phyloP scores from a whole-genome alignment of 2,329 filamentous ascomycete genomes.

The Fusarium coicis region DNA sequence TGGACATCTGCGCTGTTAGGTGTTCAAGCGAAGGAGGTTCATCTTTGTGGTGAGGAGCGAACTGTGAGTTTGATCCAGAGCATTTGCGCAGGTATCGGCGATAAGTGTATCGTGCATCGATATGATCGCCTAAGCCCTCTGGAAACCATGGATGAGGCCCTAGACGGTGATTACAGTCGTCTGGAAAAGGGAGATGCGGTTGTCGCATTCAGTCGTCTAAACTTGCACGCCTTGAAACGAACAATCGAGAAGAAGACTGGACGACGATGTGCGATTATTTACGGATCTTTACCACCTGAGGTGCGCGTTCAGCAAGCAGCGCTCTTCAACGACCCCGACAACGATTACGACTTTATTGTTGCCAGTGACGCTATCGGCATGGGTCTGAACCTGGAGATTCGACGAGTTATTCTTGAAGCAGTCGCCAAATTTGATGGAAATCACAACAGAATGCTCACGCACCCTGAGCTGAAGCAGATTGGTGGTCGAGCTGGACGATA shows the following conservation, averaged over 20 bases:
- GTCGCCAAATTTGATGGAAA: slow-evolving; percentile 76
- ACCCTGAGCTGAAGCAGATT: slow-evolving; percentile 93
- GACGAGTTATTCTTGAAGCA: slow-evolving; percentile 87
- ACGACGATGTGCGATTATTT: slow-evolving; percentile 88
- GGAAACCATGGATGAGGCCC: slow-evolving; percentile 69
- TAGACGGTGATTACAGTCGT: slow-evolving; percentile 71
- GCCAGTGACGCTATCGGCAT: slow-evolving; percentile 97
- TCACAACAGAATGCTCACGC: slow-evolving; percentile 66
- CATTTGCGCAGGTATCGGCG: slow-evolving; percentile 81
- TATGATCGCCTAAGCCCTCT: slow-evolving; percentile 88
- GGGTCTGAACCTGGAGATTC: slow-evolving; percentile 94
- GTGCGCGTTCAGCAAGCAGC: slow-evolving; percentile 90
- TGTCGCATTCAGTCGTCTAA: slow-evolving; percentile 85
- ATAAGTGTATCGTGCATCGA: slow-evolving; percentile 81
- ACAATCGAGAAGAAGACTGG: slow-evolving; percentile 81
- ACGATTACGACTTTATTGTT: slow-evolving; percentile 93
- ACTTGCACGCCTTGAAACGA: slow-evolving; percentile 82
- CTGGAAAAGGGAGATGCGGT: slow-evolving; percentile 91
- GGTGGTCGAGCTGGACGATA: slow-evolving; percentile 91
- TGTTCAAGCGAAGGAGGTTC: slow-evolving; percentile 86
- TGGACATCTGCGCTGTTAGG: slow-evolving; percentile 95
- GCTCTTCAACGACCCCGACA: slow-evolving; percentile 94
- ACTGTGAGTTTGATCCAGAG: slow-evolving; percentile 81
- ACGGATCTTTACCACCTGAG: slow-evolving; percentile 90
- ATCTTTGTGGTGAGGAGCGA: slow-evolving; percentile 91